Evolutionary conservation across 2,329 filamentous ascomycete species (phyloP).

Genomic region (Shiraia sp.): DNA sequence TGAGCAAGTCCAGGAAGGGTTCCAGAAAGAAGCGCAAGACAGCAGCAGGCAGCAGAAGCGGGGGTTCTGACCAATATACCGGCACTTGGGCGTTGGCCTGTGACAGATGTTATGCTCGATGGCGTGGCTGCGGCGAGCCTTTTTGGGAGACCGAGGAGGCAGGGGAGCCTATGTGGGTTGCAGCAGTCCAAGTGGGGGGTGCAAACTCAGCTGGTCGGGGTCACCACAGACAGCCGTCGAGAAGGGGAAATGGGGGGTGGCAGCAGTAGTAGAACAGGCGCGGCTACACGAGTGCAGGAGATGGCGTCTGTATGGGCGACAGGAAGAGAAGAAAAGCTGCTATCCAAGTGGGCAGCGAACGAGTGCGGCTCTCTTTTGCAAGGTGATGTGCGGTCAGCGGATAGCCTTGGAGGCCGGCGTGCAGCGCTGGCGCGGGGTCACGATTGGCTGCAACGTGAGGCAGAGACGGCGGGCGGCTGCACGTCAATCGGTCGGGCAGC

Average conservation of each 20-base stretch:
- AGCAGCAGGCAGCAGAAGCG: conserved; percentile 34
- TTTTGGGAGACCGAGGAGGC: conserved; percentile 29
- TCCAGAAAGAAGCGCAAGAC: conserved; percentile 33
- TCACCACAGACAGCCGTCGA: no score
- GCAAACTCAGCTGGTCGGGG: conserved; percentile 11
- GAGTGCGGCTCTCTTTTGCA: conserved; percentile 36
- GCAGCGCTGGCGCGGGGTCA: conserved; percentile 27
- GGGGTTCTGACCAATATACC: conserved; percentile 44
- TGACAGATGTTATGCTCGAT: conserved; percentile 33
- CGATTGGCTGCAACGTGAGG: conserved; percentile 27
- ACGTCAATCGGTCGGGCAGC: conserved; percentile 41
- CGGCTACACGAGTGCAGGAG: conserved; percentile 11
- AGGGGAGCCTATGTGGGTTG: conserved; percentile 18
- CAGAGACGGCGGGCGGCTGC: conserved; percentile 30
- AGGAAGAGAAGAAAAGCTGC: conserved; percentile 29
- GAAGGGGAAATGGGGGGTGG: conserved; percentile 9
- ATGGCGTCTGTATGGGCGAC: conserved; percentile 26
- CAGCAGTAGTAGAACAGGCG: conserved; percentile 18
- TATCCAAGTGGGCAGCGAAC: conserved; percentile 15
- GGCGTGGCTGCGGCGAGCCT: conserved; percentile 37
- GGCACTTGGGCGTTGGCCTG: conserved; percentile 35
- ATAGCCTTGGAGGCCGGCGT: conserved; percentile 18
- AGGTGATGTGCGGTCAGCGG: conserved; percentile 26
- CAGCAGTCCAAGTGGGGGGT: conserved; percentile 17
- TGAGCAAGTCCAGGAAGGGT: conserved; percentile 25